A percentile compares a stretch with the other conserved stretches of the same genome.
Evolutionary conservation across 2,329 filamentous ascomycete genomes (phyloP).

Genomic region (Myriosclerotinia duriaeana): DNA sequence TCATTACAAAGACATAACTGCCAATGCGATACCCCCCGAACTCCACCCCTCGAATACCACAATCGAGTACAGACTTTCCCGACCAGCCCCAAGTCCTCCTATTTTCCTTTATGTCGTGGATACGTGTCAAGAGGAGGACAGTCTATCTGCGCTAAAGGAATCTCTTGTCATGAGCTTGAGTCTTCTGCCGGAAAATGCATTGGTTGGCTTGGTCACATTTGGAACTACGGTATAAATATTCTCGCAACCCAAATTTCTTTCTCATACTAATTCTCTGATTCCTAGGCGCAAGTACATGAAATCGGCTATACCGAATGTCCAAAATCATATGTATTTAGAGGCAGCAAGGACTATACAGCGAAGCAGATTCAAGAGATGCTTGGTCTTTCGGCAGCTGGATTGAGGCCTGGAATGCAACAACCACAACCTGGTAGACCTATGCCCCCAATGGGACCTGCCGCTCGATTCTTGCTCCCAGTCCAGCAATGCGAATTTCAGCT

Average conservation of each 20-base stretch:
- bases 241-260: not conserved
- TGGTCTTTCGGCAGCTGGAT: slow-evolving; percentile 69
- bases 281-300: slow-evolving; percentile 88
- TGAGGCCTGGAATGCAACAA: slow-evolving; percentile 68
- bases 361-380: slow-evolving; percentile 99
- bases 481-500: slow-evolving; percentile 96
- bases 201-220: slow-evolving; percentile 81
- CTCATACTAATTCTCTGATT: slow-evolving; percentile 9
- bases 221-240: slow-evolving; percentile 80
- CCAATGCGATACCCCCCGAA: slow-evolving; percentile 79
- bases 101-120: slow-evolving; percentile 88
- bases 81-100: slow-evolving; percentile 79
- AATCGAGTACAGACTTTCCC: slow-evolving; percentile 81
- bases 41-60: slow-evolving; percentile 80
- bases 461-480: slow-evolving; percentile 89
- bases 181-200: slow-evolving; percentile 74
- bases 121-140: slow-evolving; percentile 85
- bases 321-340: slow-evolving; percentile 97
- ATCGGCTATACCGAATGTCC: slow-evolving; percentile 97
- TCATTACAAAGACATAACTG: slow-evolving; percentile 87
- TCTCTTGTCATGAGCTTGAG: slow-evolving; percentile 84
- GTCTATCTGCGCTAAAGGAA: slow-evolving; percentile 78
- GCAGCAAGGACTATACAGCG: slow-evolving; percentile 95
- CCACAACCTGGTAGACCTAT: slow-evolving; percentile 73
- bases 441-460: slow-evolving; percentile 74